Base-by-base conservation (phyloP, 345 rosid species). In the Eucalyptus pauciflora region DNA sequence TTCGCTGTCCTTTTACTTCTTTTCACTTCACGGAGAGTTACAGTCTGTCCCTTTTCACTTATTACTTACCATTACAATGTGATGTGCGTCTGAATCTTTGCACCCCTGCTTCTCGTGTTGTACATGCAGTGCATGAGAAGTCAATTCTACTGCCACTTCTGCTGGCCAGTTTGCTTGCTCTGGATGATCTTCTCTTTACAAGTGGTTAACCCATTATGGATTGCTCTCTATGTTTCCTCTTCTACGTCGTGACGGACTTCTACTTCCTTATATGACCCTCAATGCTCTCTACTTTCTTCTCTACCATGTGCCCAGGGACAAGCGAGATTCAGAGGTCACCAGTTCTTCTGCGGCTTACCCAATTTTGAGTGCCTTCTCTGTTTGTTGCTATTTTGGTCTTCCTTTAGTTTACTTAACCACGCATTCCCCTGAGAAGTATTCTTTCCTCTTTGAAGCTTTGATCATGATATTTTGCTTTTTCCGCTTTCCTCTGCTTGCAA, bases 201-300 rank as follows among this genome's bases (percentile, higher is more conserved):
- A 89, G 86, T 92, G 95, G 90, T 88, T 95, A 71, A 94, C 94
- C 50, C 95, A 94, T 90, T 94, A 92, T 62, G 98, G 95, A 31
- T 93, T 97, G 90, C 94, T 98, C 95, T 96, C 99, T 12, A 95
- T 96, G 98, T 95, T 96, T 91, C 99, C 99, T 88, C 99, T 98
- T 92, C 92, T 97, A 37, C 91, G 90, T 86, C 96, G 96, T 25
- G 99, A 98, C 93, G 92, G 95, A 88, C 94, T 97, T 94, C 91
- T 93, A 88, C 90, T 95, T 51, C 97, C 99, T 25, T 97, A 94
- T 86, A 49, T 92, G 64, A 93, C 94, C 62, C 88, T 96, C 50
- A 89, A 89, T 88, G 91, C 92, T 9, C 96, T 96, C 89, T 94
- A 91, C 87, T 69, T 92, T 90, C 89, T 96, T 91, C 91, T 97